Evolutionary conservation across 1,139 yeast genomes (phyloP), one percentile per base, ranked within the genome.

Genomic region (Saccharomycopsis crataegensis): DNA sequence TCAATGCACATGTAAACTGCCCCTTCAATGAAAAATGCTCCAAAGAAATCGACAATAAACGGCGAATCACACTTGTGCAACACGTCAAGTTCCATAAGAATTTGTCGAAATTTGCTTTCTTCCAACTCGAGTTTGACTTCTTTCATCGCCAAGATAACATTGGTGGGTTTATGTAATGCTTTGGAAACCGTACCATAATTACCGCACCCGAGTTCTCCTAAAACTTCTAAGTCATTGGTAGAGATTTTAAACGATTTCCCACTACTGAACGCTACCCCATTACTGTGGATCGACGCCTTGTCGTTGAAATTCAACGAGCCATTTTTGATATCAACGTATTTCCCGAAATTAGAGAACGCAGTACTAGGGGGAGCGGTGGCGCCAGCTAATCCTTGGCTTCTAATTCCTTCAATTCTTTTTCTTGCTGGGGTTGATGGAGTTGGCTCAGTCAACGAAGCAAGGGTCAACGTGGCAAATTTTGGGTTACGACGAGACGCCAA

Each of bases 1-100:
- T 93, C 99, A 79, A 93, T 93, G 70, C 99, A 93, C 87, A 94
- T 90, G 71, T 91, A 93, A 45, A 93, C 99, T 0, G 97, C 96
- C 48, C 98, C 97, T 70, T 93, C 99, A 44, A 88, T 91, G 65
- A 93, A 93, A 64, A 93, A 93, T 0, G 98, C 99, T 43, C 99
- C 98, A 65, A 87, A 93, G 63, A 93, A 93, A 64, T 91, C 97
- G 51, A 93, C 96, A 65, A 93, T 90, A 67, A 80, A 89, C 2
- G 95, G 95, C 8, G 95, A 84, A 59, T 79, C 80, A 71, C 98
- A 91, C 64, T 86, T 87, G 70, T 93, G 98, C 60, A 93, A 76
- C 51, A 91, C 86, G 64, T 93, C 98, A 61, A 93, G 74, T 68
- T 93, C 99, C 98, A 93, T 93, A 62, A 93, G 74, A 61, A 93